Evolutionary conservation across 2,329 filamentous ascomycete genomes (phyloP).

Genomic region (Aspergillus proliferans): DNA sequence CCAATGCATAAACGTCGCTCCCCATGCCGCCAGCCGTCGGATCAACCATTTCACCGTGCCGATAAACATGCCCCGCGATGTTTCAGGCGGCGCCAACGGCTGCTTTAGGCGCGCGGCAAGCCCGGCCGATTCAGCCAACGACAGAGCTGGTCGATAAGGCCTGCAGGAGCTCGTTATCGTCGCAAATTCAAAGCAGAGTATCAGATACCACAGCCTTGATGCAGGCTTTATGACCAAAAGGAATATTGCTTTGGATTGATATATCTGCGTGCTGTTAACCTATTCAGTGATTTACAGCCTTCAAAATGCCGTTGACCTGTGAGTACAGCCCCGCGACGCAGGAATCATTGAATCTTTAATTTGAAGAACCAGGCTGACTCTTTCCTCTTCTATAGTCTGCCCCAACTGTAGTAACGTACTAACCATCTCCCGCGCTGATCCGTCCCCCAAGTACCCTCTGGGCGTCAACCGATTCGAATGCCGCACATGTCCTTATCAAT

Average conservation of each 20-base stretch:
- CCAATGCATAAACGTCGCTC: constrained; percentile 12
- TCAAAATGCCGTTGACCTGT: constrained; percentile 36
- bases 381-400: constrained; percentile 32
- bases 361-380: constrained; percentile 11
- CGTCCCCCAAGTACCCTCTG: constrained; percentile 32
- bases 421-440: constrained; percentile 39
- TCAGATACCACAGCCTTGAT: constrained; percentile 2
- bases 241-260: neutral
- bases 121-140: constrained; percentile 9
- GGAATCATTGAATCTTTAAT: neutral
- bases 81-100: constrained; percentile 12
- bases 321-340: constrained; percentile 9
- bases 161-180: constrained; percentile 5
- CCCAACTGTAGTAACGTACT: constrained; percentile 46
- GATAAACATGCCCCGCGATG: constrained; percentile 7
- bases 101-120: constrained; percentile 26
- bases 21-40: constrained; percentile 19
- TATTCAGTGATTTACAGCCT: neutral
- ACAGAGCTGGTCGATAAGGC: constrained; percentile 11
- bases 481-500: constrained; percentile 90
- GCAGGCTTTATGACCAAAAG: neutral
- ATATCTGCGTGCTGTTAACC: neutral
- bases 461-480: constrained; percentile 81
- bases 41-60: constrained; percentile 15
- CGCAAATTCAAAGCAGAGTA: constrained; percentile 17